phyloP scores from a whole-genome alignment of 2,329 filamentous ascomycete species.

The Pezicula carpinea region DNA sequence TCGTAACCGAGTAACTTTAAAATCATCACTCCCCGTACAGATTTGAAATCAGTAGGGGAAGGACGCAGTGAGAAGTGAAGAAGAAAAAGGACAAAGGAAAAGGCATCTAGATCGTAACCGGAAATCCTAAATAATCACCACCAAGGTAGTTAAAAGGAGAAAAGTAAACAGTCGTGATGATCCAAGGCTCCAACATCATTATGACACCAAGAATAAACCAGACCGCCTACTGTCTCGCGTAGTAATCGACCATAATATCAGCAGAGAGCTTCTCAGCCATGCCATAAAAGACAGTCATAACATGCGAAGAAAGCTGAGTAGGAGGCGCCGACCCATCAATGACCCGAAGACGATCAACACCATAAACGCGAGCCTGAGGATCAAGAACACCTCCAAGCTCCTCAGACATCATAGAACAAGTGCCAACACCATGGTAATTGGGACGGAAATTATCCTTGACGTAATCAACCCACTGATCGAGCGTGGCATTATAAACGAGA shows the following conservation, averaged over 20 bases:
- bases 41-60: too few relatives aligned
- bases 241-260: conserved; percentile 3
- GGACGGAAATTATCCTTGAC: conserved; percentile 22
- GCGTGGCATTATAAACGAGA: conserved; percentile 12
- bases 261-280: conserved; percentile 23
- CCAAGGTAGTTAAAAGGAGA: too few relatives aligned
- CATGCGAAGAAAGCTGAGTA: conserved; percentile 26
- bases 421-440: conserved; percentile 18
- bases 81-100: too few relatives aligned
- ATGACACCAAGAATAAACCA: too few relatives aligned
- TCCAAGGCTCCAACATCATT: not conserved
- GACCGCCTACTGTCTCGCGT: not conserved
- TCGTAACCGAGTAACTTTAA: too few relatives aligned
- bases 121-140: too few relatives aligned
- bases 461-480: conserved; percentile 22
- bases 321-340: conserved; percentile 7
- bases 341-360: conserved; percentile 4
- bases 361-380: conserved; percentile 1
- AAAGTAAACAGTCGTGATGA: too few relatives aligned
- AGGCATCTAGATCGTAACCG: too few relatives aligned
- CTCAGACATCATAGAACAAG: conserved; percentile 6
- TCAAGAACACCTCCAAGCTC: conserved; percentile 9
- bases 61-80: too few relatives aligned
- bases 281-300: conserved; percentile 28
- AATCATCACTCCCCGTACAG: too few relatives aligned